Percentiles rank a stretch among this genome's conserved stretches.
phyloP scores from a whole-genome alignment of 495 filamentous ascomycete species.

The Penicillium coprophilum region DNA sequence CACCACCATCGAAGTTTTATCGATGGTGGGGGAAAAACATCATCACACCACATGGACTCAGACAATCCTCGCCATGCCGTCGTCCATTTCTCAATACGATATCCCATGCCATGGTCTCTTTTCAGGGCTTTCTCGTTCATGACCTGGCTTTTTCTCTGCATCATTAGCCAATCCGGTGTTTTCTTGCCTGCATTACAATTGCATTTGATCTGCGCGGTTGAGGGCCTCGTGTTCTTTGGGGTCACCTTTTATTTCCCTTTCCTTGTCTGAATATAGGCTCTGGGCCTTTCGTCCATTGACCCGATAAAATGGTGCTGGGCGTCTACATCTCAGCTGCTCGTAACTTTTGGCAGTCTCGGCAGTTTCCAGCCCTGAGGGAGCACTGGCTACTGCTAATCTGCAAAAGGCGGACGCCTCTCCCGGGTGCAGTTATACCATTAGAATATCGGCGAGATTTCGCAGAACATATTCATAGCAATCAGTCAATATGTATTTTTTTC shows the following conservation, averaged over 20 bases:
- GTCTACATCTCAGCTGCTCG: slow-evolving; percentile 19
- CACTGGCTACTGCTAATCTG: slow-evolving; percentile 10
- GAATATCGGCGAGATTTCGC: slow-evolving; percentile 13
- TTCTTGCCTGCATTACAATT: slow-evolving; percentile 8
- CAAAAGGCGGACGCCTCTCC: not conserved
- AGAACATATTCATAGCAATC: slow-evolving; percentile 26
- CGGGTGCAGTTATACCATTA: slow-evolving; percentile 23
- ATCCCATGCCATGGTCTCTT: slow-evolving; percentile 6
- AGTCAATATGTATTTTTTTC: slow-evolving; percentile 15
- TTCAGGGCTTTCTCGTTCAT: slow-evolving; percentile 13
- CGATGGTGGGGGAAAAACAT: slow-evolving; percentile 9
- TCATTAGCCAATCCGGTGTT: slow-evolving; percentile 25
- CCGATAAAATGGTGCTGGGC: slow-evolving; percentile 16
- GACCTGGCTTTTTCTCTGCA: slow-evolving; percentile 15
- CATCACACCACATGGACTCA: slow-evolving; percentile 10
- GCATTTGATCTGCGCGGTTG: slow-evolving; percentile 5
- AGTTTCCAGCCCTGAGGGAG: slow-evolving; percentile 11
- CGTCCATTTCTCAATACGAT: slow-evolving; percentile 9
- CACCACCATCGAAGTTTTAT: slow-evolving; percentile 7
- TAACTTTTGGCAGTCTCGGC: slow-evolving; percentile 18
- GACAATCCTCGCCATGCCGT: slow-evolving; percentile 1
- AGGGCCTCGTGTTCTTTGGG: not conserved
- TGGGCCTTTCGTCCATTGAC: slow-evolving; percentile 1
- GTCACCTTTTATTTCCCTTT: not conserved
- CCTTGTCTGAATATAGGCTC: not conserved